phyloP scores from a whole-genome alignment of 2,329 filamentous ascomycete genomes.

The Fusarium avenaceum region DNA sequence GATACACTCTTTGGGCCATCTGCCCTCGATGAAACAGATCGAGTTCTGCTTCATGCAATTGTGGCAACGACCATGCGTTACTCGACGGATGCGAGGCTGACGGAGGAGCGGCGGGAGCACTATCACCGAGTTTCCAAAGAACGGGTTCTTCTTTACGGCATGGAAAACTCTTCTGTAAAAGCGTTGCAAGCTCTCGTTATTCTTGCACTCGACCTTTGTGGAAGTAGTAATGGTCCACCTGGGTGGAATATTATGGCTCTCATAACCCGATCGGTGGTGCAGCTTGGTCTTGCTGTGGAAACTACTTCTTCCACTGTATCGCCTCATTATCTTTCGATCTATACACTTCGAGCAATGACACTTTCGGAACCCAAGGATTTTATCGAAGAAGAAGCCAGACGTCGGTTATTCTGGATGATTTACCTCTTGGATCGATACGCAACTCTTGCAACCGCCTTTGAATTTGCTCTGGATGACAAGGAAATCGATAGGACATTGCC shows the following conservation, averaged over 20 bases:
- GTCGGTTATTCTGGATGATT: conserved; percentile 93
- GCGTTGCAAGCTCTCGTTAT: conserved; percentile 90
- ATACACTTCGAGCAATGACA: conserved; percentile 87
- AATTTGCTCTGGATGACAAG: conserved; percentile 89
- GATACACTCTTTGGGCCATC: conserved; percentile 85
- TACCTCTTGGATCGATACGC: conserved; percentile 92
- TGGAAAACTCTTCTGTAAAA: conserved; percentile 91
- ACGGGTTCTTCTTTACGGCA: conserved; percentile 86
- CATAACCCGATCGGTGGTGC: conserved; percentile 89
- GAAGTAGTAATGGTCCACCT: conserved; percentile 88
- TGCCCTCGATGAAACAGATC: conserved; percentile 82
- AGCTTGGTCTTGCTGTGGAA: conserved; percentile 87
- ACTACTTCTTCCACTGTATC: conserved; percentile 82
- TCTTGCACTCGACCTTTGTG: conserved; percentile 85
- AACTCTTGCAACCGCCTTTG: conserved; percentile 90
- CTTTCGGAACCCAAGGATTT: conserved; percentile 86
- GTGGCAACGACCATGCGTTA: conserved; percentile 90
- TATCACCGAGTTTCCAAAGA: conserved; percentile 88
- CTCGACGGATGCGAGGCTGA: conserved; percentile 81
- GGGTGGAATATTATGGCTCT: conserved; percentile 93
- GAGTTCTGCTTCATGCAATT: conserved; percentile 87
- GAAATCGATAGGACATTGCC: conserved; percentile 90
- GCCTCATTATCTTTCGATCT: conserved; percentile 86
- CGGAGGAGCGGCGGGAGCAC: conserved; percentile 76
- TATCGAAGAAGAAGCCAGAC: conserved; percentile 88